Conservation (phyloP, 805 yeast genomes). For the Lipomyces sp. region DNA sequence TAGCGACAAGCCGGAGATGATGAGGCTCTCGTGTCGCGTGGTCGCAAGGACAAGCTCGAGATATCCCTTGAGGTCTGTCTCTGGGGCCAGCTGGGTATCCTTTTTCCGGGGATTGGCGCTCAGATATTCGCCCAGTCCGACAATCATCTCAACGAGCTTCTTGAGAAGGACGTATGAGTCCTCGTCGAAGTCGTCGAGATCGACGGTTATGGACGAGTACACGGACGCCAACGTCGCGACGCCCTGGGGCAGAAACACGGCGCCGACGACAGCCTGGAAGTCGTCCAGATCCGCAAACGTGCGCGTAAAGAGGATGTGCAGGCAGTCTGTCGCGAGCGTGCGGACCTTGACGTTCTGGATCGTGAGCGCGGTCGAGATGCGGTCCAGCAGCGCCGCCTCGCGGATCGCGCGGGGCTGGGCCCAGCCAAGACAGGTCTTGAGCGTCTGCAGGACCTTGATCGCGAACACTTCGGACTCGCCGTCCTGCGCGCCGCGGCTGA, state of each 20-base stretch:
- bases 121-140: slow-evolving; percentile 76
- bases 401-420: slow-evolving; percentile 72
- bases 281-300: slow-evolving; percentile 64
- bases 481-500: slow-evolving; percentile 40
- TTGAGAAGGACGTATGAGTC: slow-evolving; percentile 75
- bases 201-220: slow-evolving; percentile 50
- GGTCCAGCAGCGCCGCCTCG: slow-evolving; percentile 59
- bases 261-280: slow-evolving; percentile 72
- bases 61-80: slow-evolving; percentile 64
- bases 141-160: slow-evolving; percentile 90
- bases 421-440: slow-evolving; percentile 92
- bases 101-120: slow-evolving; percentile 38
- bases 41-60: slow-evolving; percentile 73
- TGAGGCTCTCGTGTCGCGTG: slow-evolving; percentile 76
- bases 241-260: slow-evolving; percentile 73
- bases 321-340: slow-evolving; percentile 75
- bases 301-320: slow-evolving; percentile 84
- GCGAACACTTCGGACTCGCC: slow-evolving; percentile 47
- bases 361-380: slow-evolving; percentile 48
- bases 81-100: slow-evolving; percentile 43
- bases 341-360: slow-evolving; percentile 54
- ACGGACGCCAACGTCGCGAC: slow-evolving; percentile 63
- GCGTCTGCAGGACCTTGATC: slow-evolving; percentile 68
- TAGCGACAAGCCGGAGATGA: slow-evolving; percentile 84
- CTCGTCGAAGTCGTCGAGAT: slow-evolving; percentile 70